These are phyloP conservation scores for Litchi chinensis DNA, from an alignment of 345 rosid genomes.

Conservation along the genomic window DNA sequence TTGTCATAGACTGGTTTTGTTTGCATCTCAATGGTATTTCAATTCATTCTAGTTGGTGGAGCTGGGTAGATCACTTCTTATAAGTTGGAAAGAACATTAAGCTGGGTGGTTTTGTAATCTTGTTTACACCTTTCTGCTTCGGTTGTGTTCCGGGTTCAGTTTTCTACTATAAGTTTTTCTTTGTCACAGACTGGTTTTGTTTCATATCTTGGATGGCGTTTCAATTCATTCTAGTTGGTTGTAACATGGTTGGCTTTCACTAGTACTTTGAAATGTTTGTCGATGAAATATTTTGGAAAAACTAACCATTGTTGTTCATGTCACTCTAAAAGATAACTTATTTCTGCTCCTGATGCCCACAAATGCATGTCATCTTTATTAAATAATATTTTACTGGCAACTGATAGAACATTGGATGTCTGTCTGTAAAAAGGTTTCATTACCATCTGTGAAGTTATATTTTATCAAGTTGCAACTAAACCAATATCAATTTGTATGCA, in stretches of 20 bases:
- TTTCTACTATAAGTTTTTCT: background rate
- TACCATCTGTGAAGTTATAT: background rate
- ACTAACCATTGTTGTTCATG: background rate
- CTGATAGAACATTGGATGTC: too few species aligned
- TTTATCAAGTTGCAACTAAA: slow-evolving; percentile 22
- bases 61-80: background rate
- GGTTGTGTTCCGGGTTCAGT: background rate
- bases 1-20: too few species aligned
- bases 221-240: background rate
- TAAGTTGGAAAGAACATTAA: background rate
- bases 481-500: slow-evolving; percentile 32
- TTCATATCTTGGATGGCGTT: background rate
- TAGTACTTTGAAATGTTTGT: background rate
- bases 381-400: background rate
- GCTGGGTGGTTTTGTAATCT: background rate
- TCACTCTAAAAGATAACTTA: background rate
- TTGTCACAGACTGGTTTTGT: background rate
- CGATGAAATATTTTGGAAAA: background rate
- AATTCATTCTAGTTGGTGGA: too few species aligned
- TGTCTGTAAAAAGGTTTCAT: background rate
- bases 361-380: background rate
- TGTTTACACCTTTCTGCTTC: too few species aligned
- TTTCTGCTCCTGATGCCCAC: too few species aligned
- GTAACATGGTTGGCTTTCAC: background rate
- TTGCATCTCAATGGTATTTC: too few species aligned